These are phyloP conservation scores for Macadamia integrifolia DNA, from an alignment of 164 flowering plant genomes.

Conservation along the genomic window DNA sequence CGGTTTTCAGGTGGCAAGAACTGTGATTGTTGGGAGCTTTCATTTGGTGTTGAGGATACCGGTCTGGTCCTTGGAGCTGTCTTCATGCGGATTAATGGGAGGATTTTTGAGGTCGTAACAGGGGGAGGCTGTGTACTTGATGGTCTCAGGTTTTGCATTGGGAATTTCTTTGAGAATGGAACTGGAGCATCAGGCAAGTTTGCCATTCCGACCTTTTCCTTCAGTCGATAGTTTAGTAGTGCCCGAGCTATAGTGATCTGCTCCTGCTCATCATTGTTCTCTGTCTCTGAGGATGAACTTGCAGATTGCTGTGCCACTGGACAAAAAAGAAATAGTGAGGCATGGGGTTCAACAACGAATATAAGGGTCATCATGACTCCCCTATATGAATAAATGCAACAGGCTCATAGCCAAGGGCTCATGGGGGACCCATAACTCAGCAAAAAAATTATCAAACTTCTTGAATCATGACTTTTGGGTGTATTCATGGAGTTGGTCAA, in stretches of 20 bases:
- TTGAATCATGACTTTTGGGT: no score
- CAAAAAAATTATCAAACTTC: no score
- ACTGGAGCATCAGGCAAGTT: constrained; percentile 33
- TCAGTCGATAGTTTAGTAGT: constrained; percentile 55
- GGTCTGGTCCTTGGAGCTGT: constrained; percentile 38
- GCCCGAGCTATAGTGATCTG: constrained; percentile 91
- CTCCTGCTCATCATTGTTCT: constrained; percentile 78
- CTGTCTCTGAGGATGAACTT: constrained; percentile 59
- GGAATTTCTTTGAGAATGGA: constrained; percentile 54
- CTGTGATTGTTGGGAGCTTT: constrained; percentile 18
- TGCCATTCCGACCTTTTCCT: constrained; percentile 56
- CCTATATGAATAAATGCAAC: background rate
- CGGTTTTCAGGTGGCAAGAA: constrained; percentile 28
- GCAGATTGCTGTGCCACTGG: constrained; percentile 78
- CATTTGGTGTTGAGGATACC: constrained; percentile 14
- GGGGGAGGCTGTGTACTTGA: constrained; percentile 54
- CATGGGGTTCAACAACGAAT: no score
- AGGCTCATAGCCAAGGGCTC: no score
- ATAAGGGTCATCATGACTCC: no score
- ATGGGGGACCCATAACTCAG: no score
- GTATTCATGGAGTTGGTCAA: no score
- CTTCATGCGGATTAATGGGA: constrained; percentile 73
- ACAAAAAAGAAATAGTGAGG: constrained; percentile 7
- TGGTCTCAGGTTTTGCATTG: constrained; percentile 44
- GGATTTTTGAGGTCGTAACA: constrained; percentile 67